These are phyloP conservation scores for Venturia carpophila DNA, from an alignment of 2,329 filamentous ascomycete genomes.

Conservation along the genomic window DNA sequence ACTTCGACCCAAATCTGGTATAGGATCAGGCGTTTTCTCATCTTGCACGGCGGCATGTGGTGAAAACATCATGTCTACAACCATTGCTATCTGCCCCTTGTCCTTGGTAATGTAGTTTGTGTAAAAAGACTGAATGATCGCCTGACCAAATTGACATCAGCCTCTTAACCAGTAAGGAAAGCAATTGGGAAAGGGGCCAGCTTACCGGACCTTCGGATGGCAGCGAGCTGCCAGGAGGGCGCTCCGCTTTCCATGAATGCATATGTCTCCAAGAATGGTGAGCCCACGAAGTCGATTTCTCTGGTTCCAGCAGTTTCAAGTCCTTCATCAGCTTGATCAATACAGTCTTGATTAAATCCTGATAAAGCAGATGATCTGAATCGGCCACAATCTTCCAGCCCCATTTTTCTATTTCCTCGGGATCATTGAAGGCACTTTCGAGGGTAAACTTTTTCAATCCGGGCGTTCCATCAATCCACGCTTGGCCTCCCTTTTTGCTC, in stretches of 20 bases:
- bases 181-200: not conserved
- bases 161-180: not conserved
- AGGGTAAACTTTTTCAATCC: not conserved
- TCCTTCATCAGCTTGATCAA: not conserved
- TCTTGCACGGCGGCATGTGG: not conserved
- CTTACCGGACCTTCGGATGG: not conserved
- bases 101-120: not conserved
- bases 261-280: not conserved
- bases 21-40: not conserved
- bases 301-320: not conserved
- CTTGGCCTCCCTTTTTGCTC: not conserved
- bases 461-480: not conserved
- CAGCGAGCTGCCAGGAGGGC: not conserved
- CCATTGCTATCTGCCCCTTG: not conserved
- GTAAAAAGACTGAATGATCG: not conserved
- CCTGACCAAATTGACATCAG: not conserved
- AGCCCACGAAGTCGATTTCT: not conserved
- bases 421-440: not conserved
- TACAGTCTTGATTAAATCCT: not conserved
- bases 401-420: not conserved
- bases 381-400: not conserved
- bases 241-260: not conserved
- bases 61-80: not conserved
- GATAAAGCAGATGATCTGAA: not conserved
- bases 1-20: not conserved